Evolutionary conservation across 306 rosid genomes (phyloP).

Genomic region (Cicer bijugum): DNA sequence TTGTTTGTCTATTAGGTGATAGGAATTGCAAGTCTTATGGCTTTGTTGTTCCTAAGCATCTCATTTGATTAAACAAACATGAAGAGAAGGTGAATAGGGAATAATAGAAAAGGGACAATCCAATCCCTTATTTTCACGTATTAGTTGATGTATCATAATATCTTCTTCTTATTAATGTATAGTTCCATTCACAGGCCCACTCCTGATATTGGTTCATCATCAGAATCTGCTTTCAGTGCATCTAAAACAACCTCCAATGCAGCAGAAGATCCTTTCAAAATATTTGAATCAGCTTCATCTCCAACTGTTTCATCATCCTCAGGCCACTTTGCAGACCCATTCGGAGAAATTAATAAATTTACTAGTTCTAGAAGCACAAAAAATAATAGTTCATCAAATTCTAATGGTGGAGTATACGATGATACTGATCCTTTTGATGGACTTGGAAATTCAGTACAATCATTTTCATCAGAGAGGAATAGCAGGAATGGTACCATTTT

Average conservation of each 20-base stretch:
- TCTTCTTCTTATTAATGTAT: slow-evolving; percentile 21
- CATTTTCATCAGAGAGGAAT: slow-evolving; percentile 69
- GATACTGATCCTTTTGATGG: slow-evolving; percentile 76
- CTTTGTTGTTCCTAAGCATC: slow-evolving; percentile 32
- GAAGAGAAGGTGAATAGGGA: slow-evolving; percentile 25
- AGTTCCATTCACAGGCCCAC: slow-evolving; percentile 63
- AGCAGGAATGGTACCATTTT: slow-evolving; percentile 62
- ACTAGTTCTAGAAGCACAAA: slow-evolving; percentile 65
- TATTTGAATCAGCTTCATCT: slow-evolving; percentile 56
- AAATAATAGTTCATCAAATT: slow-evolving; percentile 50
- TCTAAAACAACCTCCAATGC: slow-evolving; percentile 59
- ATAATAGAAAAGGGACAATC: slow-evolving; percentile 12
- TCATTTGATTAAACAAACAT: slow-evolving; percentile 22
- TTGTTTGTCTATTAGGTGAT: slow-evolving; percentile 34
- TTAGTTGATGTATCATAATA: slow-evolving; percentile 39
- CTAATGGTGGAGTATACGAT: slow-evolving; percentile 65
- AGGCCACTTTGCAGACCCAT: slow-evolving; percentile 62
- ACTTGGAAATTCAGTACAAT: slow-evolving; percentile 74
- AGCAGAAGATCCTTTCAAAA: slow-evolving; percentile 70
- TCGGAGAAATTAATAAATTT: slow-evolving; percentile 73
- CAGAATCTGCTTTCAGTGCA: slow-evolving; percentile 54
- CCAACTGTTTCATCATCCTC: slow-evolving; percentile 50
- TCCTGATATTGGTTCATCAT: slow-evolving; percentile 65
- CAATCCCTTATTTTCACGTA: slow-evolving; percentile 35
- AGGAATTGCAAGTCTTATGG: slow-evolving; percentile 18